A percentile compares a stretch with the other conserved stretches of the same genome.
Conservation (phyloP, 1,284 basidiomycete species). For the Trichosporon ovoides region DNA sequence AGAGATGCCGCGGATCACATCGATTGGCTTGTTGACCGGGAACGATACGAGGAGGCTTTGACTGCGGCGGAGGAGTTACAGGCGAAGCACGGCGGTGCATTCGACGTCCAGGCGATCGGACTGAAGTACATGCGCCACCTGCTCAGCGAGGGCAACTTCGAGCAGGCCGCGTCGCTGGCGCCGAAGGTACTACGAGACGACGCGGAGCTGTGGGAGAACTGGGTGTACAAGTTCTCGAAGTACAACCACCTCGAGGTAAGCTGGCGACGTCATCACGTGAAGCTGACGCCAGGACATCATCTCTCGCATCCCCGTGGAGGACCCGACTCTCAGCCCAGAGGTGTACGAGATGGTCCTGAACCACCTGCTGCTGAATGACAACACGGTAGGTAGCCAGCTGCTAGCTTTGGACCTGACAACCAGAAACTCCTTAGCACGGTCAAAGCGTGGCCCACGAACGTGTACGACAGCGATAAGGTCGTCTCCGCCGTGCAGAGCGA, state of each 20-base stretch:
- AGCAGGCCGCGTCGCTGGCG: constrained; percentile 76
- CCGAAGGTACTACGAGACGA: constrained; percentile 81
- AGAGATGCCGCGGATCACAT: constrained; percentile 87
- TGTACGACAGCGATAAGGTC: constrained; percentile 82
- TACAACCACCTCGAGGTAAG: constrained; percentile 55
- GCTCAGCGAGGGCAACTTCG: constrained; percentile 67
- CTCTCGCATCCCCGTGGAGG: constrained; percentile 76
- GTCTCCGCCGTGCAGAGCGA: constrained; percentile 81
- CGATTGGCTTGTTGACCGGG: constrained; percentile 81
- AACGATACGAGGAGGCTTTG: constrained; percentile 83
- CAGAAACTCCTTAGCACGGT: constrained; percentile 73
- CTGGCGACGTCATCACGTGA: neutral
- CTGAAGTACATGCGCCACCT: constrained; percentile 76
- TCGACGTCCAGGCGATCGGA: constrained; percentile 71
- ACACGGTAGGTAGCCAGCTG: constrained; percentile 54
- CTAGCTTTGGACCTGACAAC: neutral
- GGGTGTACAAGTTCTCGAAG: constrained; percentile 88
- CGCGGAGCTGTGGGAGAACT: constrained; percentile 81
- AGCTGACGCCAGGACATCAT: constrained; percentile 63
- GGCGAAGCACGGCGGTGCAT: constrained; percentile 47
- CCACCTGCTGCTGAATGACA: constrained; percentile 75
- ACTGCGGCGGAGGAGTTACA: constrained; percentile 67
- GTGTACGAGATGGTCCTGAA: constrained; percentile 96
- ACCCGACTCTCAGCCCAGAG: constrained; percentile 71
- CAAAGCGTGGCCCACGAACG: constrained; percentile 79